phyloP scores from a whole-genome alignment of 352 stramenopile genomes.

The Globisporangium okanoganense region DNA sequence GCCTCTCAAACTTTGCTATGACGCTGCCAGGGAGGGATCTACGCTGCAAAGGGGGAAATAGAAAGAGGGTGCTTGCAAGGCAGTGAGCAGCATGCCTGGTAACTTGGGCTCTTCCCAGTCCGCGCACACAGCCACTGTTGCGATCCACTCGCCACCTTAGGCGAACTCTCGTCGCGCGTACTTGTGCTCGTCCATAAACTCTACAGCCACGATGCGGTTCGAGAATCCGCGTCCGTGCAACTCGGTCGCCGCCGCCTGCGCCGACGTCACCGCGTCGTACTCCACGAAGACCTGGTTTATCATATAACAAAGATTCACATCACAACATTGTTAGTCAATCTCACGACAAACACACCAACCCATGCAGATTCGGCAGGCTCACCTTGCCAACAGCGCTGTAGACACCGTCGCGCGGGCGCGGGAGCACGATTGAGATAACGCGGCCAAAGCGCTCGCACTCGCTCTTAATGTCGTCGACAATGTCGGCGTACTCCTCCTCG shows the following conservation, averaged over 20 bases:
- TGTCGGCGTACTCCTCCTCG: slow-evolving; percentile 94
- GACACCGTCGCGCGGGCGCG: slow-evolving; percentile 61
- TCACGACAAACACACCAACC: not conserved
- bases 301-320: not conserved
- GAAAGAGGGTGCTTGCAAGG: not conserved
- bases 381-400: slow-evolving; percentile 64
- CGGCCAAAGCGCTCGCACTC: slow-evolving; percentile 91
- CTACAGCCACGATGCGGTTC: slow-evolving; percentile 87
- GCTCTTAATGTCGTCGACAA: slow-evolving; percentile 95
- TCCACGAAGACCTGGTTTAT: slow-evolving; percentile 89
- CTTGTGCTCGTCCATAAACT: slow-evolving; percentile 87
- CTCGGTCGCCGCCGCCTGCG: slow-evolving; percentile 78
- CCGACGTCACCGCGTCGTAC: slow-evolving; percentile 83
- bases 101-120: no score
- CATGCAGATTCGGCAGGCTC: slow-evolving; percentile 1
- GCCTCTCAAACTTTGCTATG: not conserved
- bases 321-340: slow-evolving; percentile 10
- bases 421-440: slow-evolving; percentile 79
- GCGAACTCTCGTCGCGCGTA: slow-evolving; percentile 80
- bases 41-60: not conserved
- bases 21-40: not conserved
- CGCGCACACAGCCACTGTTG: not conserved
- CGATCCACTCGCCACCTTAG: slow-evolving; percentile 13
- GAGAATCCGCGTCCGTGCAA: slow-evolving; percentile 93
- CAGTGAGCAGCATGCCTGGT: not conserved